Percentiles rank a stretch among this genome's conserved stretches.
These are phyloP conservation scores for Hymenoscyphus occultus DNA, from an alignment of 2,329 filamentous ascomycete genomes.

Conservation along the genomic window DNA sequence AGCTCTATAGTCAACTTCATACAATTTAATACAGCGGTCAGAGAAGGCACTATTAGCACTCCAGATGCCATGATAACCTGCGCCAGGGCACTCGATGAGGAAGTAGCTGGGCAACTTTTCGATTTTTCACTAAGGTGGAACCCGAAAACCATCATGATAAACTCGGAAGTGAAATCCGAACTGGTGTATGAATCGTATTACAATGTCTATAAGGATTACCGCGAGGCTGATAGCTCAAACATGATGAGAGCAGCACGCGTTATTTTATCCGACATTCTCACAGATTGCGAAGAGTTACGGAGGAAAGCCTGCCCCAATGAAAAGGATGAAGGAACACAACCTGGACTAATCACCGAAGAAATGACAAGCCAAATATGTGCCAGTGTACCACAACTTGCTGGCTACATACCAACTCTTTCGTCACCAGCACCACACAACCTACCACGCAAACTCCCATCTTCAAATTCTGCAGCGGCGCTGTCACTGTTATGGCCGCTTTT, in stretches of 20 bases:
- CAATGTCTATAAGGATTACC: conserved; percentile 17
- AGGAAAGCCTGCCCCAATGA: neutral
- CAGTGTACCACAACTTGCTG: conserved; percentile 14
- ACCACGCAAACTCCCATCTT: neutral
- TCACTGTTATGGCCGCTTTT: conserved; percentile 17
- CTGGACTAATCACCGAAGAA: neutral
- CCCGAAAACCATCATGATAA: neutral
- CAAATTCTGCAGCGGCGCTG: conserved; percentile 6
- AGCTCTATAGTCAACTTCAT: conserved; percentile 12
- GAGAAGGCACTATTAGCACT: conserved; percentile 1
- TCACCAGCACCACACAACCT: neutral
- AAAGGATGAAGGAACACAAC: neutral
- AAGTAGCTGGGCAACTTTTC: neutral
- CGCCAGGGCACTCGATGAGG: neutral
- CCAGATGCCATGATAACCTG: conserved; percentile 4
- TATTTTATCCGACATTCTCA: conserved; percentile 12
- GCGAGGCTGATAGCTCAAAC: conserved; percentile 18
- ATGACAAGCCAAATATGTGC: conserved; percentile 11
- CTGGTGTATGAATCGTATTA: conserved; percentile 20
- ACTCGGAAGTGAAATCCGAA: neutral
- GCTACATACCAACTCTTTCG: neutral
- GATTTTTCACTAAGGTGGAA: conserved; percentile 6
- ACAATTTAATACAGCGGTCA: conserved; percentile 14
- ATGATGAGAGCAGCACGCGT: conserved; percentile 15
- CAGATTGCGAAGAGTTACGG: neutral